Base-by-base conservation (phyloP, 164 flowering plant species). In the Sextonia rubra region DNA sequence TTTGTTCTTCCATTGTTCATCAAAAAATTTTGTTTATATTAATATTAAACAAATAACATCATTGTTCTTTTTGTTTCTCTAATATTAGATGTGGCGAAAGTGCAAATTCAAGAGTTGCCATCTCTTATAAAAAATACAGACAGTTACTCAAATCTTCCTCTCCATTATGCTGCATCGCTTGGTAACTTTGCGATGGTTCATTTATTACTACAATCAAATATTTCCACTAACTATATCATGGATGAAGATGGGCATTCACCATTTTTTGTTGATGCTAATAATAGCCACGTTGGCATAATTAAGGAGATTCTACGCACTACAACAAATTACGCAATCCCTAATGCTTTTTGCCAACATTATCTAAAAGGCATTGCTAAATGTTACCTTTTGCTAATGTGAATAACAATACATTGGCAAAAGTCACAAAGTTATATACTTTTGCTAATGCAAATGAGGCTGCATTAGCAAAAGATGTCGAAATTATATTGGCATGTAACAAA, bases 231-330 rank as follows among this genome's bases (percentile, higher is more conserved):
- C 47, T 47, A 63, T 22, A 24, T 48, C 8, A 7, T 23, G 17
- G 74, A 72, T 47, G n/a, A 64, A 5, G 68, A 64, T 26, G 74
- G 74, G 25, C 12, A 8, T n/a, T 47, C 61, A 6, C 61, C 74
- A 1, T 12, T 72, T 17, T 69, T 44, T 20, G 11, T 64, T 7
- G 74, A 69, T 14, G 74, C 74, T 22, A 49, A 12, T 47, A 27
- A 52, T 20, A 44, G 44, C 22, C 20, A 26, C 25, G 12, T 20
- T 3, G 20, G 20, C 26, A 15, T 52, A 18, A 27, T 72, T n/a
- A 6, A 48, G 30, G 69, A 15, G 18, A 15, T 72, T 3, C 44
- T 72, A 14, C 8, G 9, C 3, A 15, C 17, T 2, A 62, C 60
- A 37, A 68, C 68, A 3, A 68, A 62, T 24, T 62, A 24, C 4